phyloP scores from a whole-genome alignment of 2,329 filamentous ascomycete genomes.

The Ophiostoma ulmi region DNA sequence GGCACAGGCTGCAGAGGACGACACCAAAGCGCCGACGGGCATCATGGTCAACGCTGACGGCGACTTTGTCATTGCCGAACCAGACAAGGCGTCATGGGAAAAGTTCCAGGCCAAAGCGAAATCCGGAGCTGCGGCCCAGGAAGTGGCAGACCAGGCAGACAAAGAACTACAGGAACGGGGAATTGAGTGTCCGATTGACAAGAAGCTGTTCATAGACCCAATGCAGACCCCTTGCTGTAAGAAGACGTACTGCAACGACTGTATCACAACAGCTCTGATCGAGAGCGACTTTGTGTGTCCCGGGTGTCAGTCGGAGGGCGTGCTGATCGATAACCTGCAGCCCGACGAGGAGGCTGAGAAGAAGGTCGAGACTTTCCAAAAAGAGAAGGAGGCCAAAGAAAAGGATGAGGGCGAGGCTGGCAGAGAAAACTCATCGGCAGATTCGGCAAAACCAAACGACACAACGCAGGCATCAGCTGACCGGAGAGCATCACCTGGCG shows the following conservation, averaged over 20 bases:
- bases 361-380: conserved; percentile 71
- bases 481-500: conserved; percentile 5
- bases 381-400: conserved; percentile 47
- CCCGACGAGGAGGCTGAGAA: conserved; percentile 71
- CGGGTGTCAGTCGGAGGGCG: conserved; percentile 81
- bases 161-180: conserved; percentile 85
- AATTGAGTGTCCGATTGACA: conserved; percentile 91
- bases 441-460: conserved; percentile 21
- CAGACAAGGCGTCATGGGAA: conserved; percentile 94
- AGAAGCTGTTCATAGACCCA: conserved; percentile 96
- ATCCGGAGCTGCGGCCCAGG: conserved; percentile 74
- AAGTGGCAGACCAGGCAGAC: conserved; percentile 69
- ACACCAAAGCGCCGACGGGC: conserved; percentile 73
- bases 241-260: conserved; percentile 98
- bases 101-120: conserved; percentile 94
- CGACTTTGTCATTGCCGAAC: conserved; percentile 93
- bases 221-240: conserved; percentile 98
- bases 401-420: conserved; percentile 29
- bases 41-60: conserved; percentile 98
- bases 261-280: conserved; percentile 97
- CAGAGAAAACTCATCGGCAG: conserved; percentile 43
- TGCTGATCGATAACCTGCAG: conserved; percentile 86
- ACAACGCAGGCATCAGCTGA: neutral
- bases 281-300: conserved; percentile 97
- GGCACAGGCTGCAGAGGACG: conserved; percentile 69